Conservation (phyloP, 225 moss, liverwort and hornwort species). For the Pseudisothecium myosuroides region DNA sequence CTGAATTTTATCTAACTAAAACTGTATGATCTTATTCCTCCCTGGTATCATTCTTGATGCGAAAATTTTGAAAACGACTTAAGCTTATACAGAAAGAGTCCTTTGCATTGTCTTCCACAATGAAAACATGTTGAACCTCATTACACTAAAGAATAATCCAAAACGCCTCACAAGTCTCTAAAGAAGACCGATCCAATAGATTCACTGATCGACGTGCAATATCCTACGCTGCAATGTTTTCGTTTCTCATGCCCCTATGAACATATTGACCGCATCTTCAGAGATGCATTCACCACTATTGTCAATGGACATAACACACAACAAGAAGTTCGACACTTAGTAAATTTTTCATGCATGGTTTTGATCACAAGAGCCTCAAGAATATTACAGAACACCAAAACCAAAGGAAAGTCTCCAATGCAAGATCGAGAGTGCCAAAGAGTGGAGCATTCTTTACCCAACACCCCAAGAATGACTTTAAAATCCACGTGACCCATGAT, state of each 20-base stretch:
- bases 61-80: no score
- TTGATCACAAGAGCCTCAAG: background rate
- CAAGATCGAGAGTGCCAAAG: background rate
- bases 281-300: background rate
- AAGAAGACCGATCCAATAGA: background rate
- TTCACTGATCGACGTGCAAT: background rate
- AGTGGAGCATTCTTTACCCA: background rate
- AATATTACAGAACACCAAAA: background rate
- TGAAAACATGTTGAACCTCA: background rate
- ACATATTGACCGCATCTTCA: background rate
- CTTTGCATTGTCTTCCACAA: background rate
- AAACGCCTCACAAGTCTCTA: background rate
- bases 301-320: background rate
- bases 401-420: background rate
- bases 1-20: background rate
- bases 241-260: background rate
- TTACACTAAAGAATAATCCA: background rate
- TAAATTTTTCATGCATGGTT: background rate
- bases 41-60: background rate
- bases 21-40: background rate
- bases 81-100: background rate
- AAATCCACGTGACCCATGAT: constrained; percentile 28
- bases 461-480: constrained; percentile 33
- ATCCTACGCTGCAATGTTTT: background rate
- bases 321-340: background rate